Base-by-base conservation (phyloP, 805 yeast genomes). In the Zygoascus tannicola region DNA sequence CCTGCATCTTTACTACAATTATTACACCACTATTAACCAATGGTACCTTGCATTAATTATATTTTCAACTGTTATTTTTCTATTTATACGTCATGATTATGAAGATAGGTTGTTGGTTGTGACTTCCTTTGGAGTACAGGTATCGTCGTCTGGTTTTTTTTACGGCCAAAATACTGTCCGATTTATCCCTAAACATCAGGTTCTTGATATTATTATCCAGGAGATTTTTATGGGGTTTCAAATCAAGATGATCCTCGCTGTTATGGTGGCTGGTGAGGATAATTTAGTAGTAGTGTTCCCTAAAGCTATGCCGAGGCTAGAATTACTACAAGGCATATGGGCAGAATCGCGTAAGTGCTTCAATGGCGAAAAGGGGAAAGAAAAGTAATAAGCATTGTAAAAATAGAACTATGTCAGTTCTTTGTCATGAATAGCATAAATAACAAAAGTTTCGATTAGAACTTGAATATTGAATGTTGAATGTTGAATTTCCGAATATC, bases 181-280 rank as follows among this genome's bases (percentile, higher is more conserved):
- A 22, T 81, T 84, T 56, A 69, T 81, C 8, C 81, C 87, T 0
- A 61, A 69, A 32, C 73, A 71, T 38, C 66, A 67, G 37, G 69
- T 84, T 41, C 70, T 74, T 3, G 90, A 83, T 57, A 59, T 84
- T 8, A 74, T 81, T 0, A 78, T 85, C 21, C 82, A 82, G 56
- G 94, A 85, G 59, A 88, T 84, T 0, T 83, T 85, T 56, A 69
- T 69, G 44, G 81, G 81, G 4, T 73, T 77, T 49, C 79, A 78
- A 49, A 85, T 82, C 7, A 66, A 80, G 2, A 80, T 71, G 57
- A 80, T 82, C 55, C 62, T 84, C 57, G 76, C 80, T 35, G 65
- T 82, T 3, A 63, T 82, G 30, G 71, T 78, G 15, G 69, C 69
- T 42, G 68, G 65, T 32, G 54, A 50, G 5, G 54, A 55, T 14